Conservation (phyloP, 805 yeast genomes). For the Ogataea neopini region DNA sequence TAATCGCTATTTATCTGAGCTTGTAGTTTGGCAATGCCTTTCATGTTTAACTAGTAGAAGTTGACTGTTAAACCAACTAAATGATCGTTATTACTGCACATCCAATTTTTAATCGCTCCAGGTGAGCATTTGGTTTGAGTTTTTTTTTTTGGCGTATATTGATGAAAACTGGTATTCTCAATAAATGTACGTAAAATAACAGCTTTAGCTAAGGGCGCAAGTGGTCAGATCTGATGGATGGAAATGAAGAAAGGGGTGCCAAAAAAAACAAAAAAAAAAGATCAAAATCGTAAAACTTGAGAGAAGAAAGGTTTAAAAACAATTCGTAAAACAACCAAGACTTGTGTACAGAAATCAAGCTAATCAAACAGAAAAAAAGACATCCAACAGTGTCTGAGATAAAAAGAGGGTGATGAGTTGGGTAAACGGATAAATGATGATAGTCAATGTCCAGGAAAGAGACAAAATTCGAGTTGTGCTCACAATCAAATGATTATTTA, state of each 20-base stretch:
- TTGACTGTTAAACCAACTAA: too few relatives aligned
- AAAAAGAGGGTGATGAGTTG: constrained; percentile 1
- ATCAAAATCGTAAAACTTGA: background rate
- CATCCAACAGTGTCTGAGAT: background rate
- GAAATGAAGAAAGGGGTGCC: background rate
- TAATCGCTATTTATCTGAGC: background rate
- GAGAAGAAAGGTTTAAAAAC: too few relatives aligned
- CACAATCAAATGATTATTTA: background rate
- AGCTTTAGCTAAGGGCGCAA: constrained; percentile 4
- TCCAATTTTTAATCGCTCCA: too few relatives aligned
- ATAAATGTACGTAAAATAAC: background rate
- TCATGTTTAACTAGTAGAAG: too few relatives aligned
- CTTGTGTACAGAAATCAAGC: constrained; percentile 19
- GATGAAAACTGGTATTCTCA: background rate
- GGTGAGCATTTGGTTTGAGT: too few relatives aligned
- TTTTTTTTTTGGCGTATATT: background rate
- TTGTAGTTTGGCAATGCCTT: too few relatives aligned
- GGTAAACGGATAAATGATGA: background rate
- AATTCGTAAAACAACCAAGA: background rate
- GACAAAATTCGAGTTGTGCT: background rate
- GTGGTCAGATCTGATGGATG: background rate
- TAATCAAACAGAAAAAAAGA: constrained; percentile 12
- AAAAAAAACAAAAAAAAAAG: background rate
- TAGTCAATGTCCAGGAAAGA: constrained; percentile 4
- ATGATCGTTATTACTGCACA: too few relatives aligned